Evolutionary conservation across 768 basidiomycete genomes (phyloP).

Genomic region (Candolleomyces aberdarensis): DNA sequence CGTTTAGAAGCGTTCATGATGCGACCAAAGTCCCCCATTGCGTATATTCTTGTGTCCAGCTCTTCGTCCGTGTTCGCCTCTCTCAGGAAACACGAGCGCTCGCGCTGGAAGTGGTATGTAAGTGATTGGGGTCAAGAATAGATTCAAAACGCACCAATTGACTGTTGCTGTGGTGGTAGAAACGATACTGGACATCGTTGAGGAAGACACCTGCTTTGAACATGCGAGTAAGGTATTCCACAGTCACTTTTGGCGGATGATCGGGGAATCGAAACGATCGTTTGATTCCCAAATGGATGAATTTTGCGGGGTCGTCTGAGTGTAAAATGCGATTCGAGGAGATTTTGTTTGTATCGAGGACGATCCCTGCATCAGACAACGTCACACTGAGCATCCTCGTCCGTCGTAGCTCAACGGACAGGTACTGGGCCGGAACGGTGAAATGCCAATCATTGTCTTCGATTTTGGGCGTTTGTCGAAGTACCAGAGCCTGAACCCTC

Average conservation of each 20-base stretch:
- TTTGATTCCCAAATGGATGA: constrained; percentile 54
- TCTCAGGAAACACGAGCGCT: constrained; percentile 62
- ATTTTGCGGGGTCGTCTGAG: constrained; percentile 53
- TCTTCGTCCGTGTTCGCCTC: constrained; percentile 52
- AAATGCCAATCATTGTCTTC: constrained; percentile 58
- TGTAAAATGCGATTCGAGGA: constrained; percentile 59
- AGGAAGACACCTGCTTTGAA: constrained; percentile 54
- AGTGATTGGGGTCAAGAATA: not conserved
- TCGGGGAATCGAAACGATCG: constrained; percentile 52
- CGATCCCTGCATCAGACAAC: constrained; percentile 1
- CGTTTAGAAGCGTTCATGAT: constrained; percentile 68
- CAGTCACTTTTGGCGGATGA: constrained; percentile 40
- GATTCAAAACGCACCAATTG: constrained; percentile 44
- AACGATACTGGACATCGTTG: constrained; percentile 60
- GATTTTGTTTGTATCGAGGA: constrained; percentile 24
- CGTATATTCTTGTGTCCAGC: constrained; percentile 55
- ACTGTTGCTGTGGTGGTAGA: constrained; percentile 71
- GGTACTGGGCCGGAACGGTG: constrained; percentile 26
- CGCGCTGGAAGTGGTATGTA: constrained; percentile 36
- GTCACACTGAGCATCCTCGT: constrained; percentile 5
- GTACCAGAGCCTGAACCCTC: constrained; percentile 11
- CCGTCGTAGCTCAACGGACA: constrained; percentile 12
- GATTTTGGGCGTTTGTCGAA: constrained; percentile 38
- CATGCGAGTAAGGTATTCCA: constrained; percentile 56
- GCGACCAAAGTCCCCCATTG: constrained; percentile 52